phyloP scores from a whole-genome alignment of 257 asterid genomes.

The Rhazya stricta region DNA sequence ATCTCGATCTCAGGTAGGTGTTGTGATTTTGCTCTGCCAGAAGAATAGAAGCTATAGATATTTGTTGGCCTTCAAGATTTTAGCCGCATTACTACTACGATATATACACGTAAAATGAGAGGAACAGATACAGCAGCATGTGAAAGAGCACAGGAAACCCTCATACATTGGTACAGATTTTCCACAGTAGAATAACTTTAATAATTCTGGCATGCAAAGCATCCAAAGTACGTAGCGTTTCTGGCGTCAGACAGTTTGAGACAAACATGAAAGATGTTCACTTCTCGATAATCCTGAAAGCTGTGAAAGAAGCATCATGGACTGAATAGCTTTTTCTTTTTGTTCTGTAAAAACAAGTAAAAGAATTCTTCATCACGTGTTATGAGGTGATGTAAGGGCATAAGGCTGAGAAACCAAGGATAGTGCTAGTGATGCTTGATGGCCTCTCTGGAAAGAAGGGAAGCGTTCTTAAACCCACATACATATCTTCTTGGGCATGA shows the following conservation, averaged over 20 bases:
- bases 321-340: conserved; percentile 9
- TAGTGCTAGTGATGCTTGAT: neutral
- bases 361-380: conserved; percentile 16
- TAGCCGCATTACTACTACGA: neutral
- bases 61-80: neutral
- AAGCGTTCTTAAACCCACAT: neutral
- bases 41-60: neutral
- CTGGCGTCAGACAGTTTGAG: conserved; percentile 15
- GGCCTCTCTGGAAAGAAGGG: neutral
- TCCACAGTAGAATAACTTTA: neutral
- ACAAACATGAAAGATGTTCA: conserved; percentile 19
- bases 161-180: neutral
- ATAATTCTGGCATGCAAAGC: conserved; percentile 14
- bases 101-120: neutral
- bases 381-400: conserved; percentile 3
- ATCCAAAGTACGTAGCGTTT: conserved; percentile 3
- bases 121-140: neutral
- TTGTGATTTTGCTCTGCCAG: neutral
- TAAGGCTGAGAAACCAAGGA: neutral
- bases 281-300: conserved; percentile 54
- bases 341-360: conserved; percentile 12
- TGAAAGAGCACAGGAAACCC: neutral
- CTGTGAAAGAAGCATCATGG: conserved; percentile 27
- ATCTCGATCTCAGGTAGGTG: neutral
- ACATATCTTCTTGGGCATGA: neutral